Evolutionary conservation across 2,329 filamentous ascomycete species (phyloP), one percentile per base, ranked within the genome.

Genomic region (Trichophyton benhamiae): DNA sequence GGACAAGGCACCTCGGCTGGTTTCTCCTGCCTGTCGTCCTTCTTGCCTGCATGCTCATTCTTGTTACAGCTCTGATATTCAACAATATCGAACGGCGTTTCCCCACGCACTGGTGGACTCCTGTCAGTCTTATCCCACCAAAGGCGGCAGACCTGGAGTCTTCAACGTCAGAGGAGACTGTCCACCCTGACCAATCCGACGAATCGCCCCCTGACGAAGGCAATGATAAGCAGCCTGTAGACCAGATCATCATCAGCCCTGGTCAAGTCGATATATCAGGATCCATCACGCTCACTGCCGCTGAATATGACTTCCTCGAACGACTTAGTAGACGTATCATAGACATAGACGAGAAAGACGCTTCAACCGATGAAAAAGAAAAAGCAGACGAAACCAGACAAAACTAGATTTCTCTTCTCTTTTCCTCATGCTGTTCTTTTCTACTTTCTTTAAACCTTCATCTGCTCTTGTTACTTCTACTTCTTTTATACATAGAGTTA

Each of bases 21-120:
- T 83, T 80, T 63, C 72, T 89, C 11, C 70, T 90, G 4, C 82
- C 84, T 0, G 74, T 88, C 4, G 78, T 89, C 17, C 60, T 86
- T 42, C 73, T 90, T 22, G 83, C 82, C 3, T 81, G 78, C 57
- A 69, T 71, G 0, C 70, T 90, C 57, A 87, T 90, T 81, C 73
- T 87, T 33, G 73, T 66, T 1, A 79, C 82, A 1, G 87, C 86
- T 0, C 73, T 88, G 58, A 33, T 88, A 4, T 67, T 89, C 62
- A 89, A 89, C 68, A 91, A 91, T 64, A 74, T 89, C 1, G 82
- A 87, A 68, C 77, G 85, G 7, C 77, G 78, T 17, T 90, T 83
- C 64, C 87, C 87, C 0, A 65, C 82, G 1, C 89, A 88, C 70
- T 91, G 87, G 87, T 89, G 74, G 74, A 76, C 74, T 0, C 67